Evolutionary conservation across 257 asterid species (phyloP), one percentile per base, ranked within the genome.

Genomic region (Jacaranda mimosifolia): DNA sequence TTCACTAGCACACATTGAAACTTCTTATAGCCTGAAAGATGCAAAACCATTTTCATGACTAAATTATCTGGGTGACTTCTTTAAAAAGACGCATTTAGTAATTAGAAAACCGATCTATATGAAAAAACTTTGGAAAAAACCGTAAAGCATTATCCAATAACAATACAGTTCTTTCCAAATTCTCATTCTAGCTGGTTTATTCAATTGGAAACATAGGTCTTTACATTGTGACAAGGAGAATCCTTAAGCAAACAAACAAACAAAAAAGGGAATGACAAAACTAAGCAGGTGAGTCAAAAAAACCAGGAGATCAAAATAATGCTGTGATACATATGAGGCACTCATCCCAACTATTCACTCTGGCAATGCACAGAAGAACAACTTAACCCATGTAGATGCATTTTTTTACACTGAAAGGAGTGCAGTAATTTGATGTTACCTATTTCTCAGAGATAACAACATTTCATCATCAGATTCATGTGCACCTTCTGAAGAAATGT

Each of bases 381-480:
- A 70, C 39, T 71, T 76, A 45, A 72, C 36, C 68, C 79, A 75
- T 32, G 18, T 43, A 68, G 45, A 59, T 48, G 79, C 67, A 77
- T 21, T 26, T 59, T 14, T 3, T 11, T 48, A 14, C 48, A 77
- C 63, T 32, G 66, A 68, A 63, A 55, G 52, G 35, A 36, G 15
- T 58, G 67, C 75, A 73, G 32, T 43, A 63, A 53, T 35, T 55
- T 63, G 70, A 58, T 21, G 17, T 72, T 88, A 94, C 98, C 99
- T 92, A 69, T 40, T 86, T 77, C 79, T 85, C 77, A 85, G 75
- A 42, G 98, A 86, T 69, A 84, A 67, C 71, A 92, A 78, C 14
- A 92, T 83, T 73, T 89, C 98, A 72, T 88, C 89, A 58, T 89
- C 99, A 18, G 97, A 93, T 73, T 76, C 65, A 15, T 70, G 86